Base-by-base conservation (phyloP, 176 grass and related monocot species). In the Otatea glauca region DNA sequence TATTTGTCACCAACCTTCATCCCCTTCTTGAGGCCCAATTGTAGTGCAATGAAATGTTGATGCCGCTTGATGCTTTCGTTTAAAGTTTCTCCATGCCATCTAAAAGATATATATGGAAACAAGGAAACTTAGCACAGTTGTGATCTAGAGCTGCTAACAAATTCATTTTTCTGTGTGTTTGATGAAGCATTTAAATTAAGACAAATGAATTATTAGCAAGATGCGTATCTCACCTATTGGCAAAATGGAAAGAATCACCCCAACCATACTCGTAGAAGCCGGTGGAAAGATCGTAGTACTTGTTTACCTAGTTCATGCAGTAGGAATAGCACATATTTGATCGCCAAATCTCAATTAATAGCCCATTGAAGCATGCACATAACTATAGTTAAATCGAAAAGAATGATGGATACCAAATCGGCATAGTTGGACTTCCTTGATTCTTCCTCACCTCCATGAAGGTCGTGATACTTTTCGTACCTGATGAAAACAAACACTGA, bases 191-290 rank as follows among this genome's bases (percentile, higher is more conserved):
- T 23, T 71, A 24, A 6, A 32, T 42, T 70, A 21, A 24, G 17
- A 25, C 5, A 60, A 59, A 44, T 16, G 4, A 1, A n/a, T 12
- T 49, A 2, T n/a, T 17, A 54, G 27, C 1, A 18, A 50, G 11
- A 44, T 5, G 9, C 5, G 49, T 32, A 25, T 50, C 42, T 63
- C 18, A 97, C 91, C 94, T 91, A 74, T 76, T 76, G 29, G 79
- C 94, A 82, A 97, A 97, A 78, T 97, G 94, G 75, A 97, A 92
- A 25, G 94, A 97, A 50, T 93, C 85, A 39, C 94, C 94, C 91
- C 94, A 97, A 17, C 89, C 94, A 81, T 87, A 95, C 58, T 95
- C 94, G 48, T 92, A 93, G 78, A 97, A 92, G 59, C 91, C 86
- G n/a, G 94, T 97, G 45, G 58, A 89, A 72, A 97, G 94, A 78